Evolutionary conservation across 768 basidiomycete species (phyloP).

Genomic region (Pisolithus orientalis): DNA sequence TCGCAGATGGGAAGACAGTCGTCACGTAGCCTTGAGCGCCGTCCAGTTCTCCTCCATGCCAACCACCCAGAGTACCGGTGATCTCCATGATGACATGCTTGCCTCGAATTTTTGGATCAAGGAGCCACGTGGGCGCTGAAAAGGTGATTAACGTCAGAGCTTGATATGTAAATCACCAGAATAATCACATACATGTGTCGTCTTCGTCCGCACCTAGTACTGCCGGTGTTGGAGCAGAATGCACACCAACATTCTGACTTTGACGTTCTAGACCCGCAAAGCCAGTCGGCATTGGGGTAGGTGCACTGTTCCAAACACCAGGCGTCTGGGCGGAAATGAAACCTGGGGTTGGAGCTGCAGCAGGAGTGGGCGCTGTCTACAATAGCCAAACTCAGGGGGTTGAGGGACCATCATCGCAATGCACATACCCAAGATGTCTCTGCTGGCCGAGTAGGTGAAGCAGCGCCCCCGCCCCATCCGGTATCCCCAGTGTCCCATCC

Average conservation of each 20-base stretch:
- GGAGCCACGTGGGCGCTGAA: conserved; percentile 21
- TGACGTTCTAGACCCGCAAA: conserved; percentile 18
- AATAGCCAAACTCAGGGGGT: conserved; percentile 5
- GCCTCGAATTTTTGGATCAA: conserved; percentile 20
- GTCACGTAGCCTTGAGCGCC: conserved; percentile 23
- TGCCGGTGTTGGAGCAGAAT: conserved; percentile 28
- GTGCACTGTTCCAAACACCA: conserved; percentile 24
- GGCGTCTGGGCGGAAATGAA: conserved; percentile 26
- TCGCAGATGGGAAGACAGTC: conserved; percentile 18
- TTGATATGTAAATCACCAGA: conserved; percentile 16
- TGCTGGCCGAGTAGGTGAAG: conserved; percentile 29
- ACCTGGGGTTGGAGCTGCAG: conserved; percentile 34
- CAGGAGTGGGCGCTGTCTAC: conserved; percentile 34
- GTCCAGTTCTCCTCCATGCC: conserved; percentile 25
- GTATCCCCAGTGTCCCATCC: conserved; percentile 20
- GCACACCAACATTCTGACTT: conserved; percentile 9
- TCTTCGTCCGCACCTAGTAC: conserved; percentile 23
- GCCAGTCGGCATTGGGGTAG: conserved; percentile 20
- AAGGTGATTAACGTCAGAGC: conserved; percentile 7
- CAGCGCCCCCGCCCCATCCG: conserved; percentile 25
- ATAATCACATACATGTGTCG: conserved; percentile 18
- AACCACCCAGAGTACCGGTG: conserved; percentile 16
- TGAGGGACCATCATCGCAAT: conserved; percentile 14
- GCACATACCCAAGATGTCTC: conserved; percentile 31
- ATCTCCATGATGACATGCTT: conserved; percentile 27